Conservation (phyloP, 2,329 filamentous ascomycete genomes). For the Septoria linicola region DNA sequence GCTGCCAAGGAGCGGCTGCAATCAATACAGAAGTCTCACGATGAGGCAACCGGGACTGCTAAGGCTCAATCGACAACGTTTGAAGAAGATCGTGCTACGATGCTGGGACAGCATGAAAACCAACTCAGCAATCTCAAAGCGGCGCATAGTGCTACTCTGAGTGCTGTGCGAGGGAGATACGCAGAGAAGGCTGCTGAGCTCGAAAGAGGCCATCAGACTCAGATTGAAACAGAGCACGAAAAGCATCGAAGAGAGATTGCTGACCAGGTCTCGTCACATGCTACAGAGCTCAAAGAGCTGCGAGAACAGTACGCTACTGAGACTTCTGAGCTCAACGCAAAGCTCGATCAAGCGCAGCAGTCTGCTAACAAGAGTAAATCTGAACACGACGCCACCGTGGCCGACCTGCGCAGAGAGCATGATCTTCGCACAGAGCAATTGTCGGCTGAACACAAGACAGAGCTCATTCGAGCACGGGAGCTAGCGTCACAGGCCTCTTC, state of each 20-base stretch:
- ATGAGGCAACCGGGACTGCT: background rate
- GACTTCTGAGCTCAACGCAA: background rate
- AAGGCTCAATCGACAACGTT: background rate
- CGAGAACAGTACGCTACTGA: background rate
- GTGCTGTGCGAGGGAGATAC: background rate
- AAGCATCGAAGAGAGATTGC: background rate
- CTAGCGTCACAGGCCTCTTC: background rate
- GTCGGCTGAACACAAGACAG: slow-evolving; percentile 1
- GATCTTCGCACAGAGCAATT: background rate
- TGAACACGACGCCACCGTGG: slow-evolving; percentile 3
- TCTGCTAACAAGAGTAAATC: background rate
- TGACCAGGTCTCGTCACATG: background rate
- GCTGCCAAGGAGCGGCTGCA: background rate
- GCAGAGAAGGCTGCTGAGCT: slow-evolving; percentile 2
- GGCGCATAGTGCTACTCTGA: background rate
- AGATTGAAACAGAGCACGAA: slow-evolving; percentile 1
- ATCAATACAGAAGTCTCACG: background rate
- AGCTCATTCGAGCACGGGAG: background rate
- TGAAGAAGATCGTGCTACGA: background rate
- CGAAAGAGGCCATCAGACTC: slow-evolving; percentile 2
- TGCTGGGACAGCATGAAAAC: background rate
- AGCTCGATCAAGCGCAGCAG: slow-evolving; percentile 1
- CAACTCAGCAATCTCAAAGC: slow-evolving; percentile 2
- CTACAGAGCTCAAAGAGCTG: background rate
- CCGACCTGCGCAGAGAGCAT: slow-evolving; percentile 15